These are phyloP conservation scores for Rhododendron williamsianum DNA, from an alignment of 148 eudicot species.

Conservation along the genomic window DNA sequence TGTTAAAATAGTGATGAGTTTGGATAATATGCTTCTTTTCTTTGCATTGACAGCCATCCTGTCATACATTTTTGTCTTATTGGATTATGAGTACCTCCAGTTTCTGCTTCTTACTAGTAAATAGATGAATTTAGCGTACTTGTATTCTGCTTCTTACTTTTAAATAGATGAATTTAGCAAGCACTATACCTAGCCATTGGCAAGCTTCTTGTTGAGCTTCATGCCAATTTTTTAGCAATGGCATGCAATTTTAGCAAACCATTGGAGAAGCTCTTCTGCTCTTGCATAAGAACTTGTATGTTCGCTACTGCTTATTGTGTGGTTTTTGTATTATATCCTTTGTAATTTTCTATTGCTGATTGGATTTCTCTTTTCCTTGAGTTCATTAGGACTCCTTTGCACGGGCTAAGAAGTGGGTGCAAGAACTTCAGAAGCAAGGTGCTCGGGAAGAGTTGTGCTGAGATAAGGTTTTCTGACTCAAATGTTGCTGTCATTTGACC, in stretches of 20 bases:
- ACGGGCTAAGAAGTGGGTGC: constrained; percentile 96
- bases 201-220: background rate
- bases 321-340: background rate
- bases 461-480: background rate
- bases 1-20: background rate
- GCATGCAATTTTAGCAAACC: background rate
- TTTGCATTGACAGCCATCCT: background rate
- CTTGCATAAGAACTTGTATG: background rate
- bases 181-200: background rate
- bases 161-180: background rate
- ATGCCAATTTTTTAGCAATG: background rate
- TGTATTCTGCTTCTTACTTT: too few relatives aligned
- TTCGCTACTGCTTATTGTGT: background rate
- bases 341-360: background rate
- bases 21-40: background rate
- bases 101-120: background rate
- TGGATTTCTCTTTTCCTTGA: background rate
- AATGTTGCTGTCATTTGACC: background rate
- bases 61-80: background rate
- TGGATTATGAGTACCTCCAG: background rate
- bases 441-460: background rate
- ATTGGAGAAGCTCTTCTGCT: background rate
- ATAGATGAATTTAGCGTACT: background rate
- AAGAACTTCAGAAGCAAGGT: constrained; percentile 99
- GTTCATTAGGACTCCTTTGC: constrained; percentile 71